phyloP scores from a whole-genome alignment of 208 protist genomes.

The Leishmania major region DNA sequence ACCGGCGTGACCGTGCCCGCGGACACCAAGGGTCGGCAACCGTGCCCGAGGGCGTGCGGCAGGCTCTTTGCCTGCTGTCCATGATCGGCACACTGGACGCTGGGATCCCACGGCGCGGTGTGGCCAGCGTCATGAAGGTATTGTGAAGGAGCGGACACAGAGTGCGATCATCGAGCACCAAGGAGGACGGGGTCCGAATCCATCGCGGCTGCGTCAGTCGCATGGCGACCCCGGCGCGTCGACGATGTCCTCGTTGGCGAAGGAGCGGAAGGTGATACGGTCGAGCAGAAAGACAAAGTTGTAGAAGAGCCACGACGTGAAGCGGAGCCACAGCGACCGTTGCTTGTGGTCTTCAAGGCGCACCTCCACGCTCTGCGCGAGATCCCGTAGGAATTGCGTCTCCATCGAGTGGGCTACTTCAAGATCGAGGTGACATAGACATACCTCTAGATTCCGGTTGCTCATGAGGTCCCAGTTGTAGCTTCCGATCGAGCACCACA shows the following conservation, averaged over 20 bases:
- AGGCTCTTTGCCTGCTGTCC: no score
- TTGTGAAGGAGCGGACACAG: not conserved
- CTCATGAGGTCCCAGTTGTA: conserved; percentile 95
- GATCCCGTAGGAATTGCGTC: conserved; percentile 78
- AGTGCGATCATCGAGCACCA: not conserved
- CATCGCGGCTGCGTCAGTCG: not conserved
- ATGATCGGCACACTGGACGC: no score
- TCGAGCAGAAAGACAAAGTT: conserved; percentile 71
- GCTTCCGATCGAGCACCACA: conserved; percentile 90
- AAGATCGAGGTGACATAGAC: conserved; percentile 73
- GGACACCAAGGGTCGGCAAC: no score
- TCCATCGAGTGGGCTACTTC: conserved; percentile 83
- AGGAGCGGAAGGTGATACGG: conserved; percentile 74
- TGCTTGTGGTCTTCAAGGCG: conserved; percentile 64
- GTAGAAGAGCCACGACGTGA: conserved; percentile 85
- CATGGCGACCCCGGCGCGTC: conserved; percentile 29
- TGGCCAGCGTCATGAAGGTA: no score
- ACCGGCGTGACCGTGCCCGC: not conserved
- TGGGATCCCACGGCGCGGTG: no score
- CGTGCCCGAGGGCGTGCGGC: no score
- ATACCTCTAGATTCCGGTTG: conserved; percentile 92
- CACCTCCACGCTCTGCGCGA: conserved; percentile 68
- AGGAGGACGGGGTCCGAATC: not conserved
- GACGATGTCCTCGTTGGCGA: conserved; percentile 56
- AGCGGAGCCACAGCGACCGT: conserved; percentile 71